Percentiles rank a stretch among this genome's conserved stretches.
Conservation (phyloP, 2,329 filamentous ascomycete genomes). For the Cladosporium colombiae region DNA sequence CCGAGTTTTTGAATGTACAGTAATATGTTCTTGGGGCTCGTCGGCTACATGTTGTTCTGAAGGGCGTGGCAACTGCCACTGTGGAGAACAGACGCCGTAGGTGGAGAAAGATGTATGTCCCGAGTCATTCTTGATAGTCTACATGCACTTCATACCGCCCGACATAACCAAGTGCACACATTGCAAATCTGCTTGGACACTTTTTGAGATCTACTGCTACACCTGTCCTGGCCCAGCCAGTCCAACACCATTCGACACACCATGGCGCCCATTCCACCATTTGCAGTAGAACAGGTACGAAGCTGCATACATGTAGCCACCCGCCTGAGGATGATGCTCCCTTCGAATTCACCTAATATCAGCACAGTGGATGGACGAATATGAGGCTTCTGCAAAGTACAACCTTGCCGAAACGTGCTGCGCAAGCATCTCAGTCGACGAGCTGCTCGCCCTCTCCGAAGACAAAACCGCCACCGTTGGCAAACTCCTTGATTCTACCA, state of each 20-base stretch:
- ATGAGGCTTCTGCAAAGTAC: constrained; percentile 55
- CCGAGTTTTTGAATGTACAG: neutral
- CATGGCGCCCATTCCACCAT: constrained; percentile 44
- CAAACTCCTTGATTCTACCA: constrained; percentile 53
- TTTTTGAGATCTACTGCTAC: neutral
- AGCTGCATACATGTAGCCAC: neutral
- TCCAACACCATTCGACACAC: neutral
- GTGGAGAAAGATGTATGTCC: neutral
- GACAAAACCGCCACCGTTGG: constrained; percentile 49
- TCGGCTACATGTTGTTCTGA: neutral
- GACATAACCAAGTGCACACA: neutral
- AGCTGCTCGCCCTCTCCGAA: constrained; percentile 62
- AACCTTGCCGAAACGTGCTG: constrained; percentile 82
- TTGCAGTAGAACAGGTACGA: constrained; percentile 68
- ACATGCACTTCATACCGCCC: neutral
- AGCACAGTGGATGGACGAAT: constrained; percentile 57
- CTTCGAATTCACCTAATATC: constrained; percentile 22
- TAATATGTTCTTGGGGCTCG: neutral
- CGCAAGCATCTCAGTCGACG: constrained; percentile 70
- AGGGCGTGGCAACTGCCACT: neutral
- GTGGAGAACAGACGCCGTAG: neutral
- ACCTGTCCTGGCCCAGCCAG: neutral
- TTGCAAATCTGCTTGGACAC: neutral
- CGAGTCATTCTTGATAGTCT: constrained; percentile 6
- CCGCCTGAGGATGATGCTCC: constrained; percentile 4